Evolutionary conservation across 768 basidiomycete genomes (phyloP), one percentile per base, ranked within the genome.

Genomic region (Suillus subaureus): DNA sequence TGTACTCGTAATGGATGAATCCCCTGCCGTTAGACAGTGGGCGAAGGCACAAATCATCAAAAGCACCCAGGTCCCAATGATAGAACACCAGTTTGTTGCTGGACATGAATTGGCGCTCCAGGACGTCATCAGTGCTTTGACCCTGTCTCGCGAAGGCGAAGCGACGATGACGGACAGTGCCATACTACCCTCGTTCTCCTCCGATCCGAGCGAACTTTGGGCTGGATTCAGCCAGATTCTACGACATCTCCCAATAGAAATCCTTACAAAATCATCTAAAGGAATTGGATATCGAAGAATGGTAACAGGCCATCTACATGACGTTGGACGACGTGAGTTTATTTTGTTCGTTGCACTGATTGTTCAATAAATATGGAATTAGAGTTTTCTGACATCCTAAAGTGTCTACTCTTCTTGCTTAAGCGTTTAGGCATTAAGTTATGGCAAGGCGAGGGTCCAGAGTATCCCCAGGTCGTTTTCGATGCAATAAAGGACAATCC

Each of bases 401-500:
- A 78, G 68, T 88, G 83, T 64, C 87, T 92, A 67, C 76, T 85
- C 12, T 76, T 87, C 54, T 80, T 94, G 37, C 75, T 92, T 40
- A 84, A 86, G 66, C 84, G 89, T 28, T 72, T 90, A 61, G 82
- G 82, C 0, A 69, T 76, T 3, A 72, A 80, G 13, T 74, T 94
- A 16, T 98, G 97, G 96, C 74, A 80, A 23, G 85, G 83, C 35
- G 89, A 92, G 68, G 84, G 85, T 1, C 80, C 86, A 6, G 89
- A 93, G 70, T 92, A 89, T 71, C 90, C 94, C 3, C 85, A 89
- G 69, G 83, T 91, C 42, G 84, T 94, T 8, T 90, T 97, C 70
- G 93, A 93, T 71, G 85, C 89, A 16, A 85, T 98, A 72, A 92
- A 91, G 73, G 89, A 93, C 72, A 98, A 97, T 73, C 73, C 80